Base-by-base conservation (phyloP, 768 basidiomycete species). In the Suillus spraguei region DNA sequence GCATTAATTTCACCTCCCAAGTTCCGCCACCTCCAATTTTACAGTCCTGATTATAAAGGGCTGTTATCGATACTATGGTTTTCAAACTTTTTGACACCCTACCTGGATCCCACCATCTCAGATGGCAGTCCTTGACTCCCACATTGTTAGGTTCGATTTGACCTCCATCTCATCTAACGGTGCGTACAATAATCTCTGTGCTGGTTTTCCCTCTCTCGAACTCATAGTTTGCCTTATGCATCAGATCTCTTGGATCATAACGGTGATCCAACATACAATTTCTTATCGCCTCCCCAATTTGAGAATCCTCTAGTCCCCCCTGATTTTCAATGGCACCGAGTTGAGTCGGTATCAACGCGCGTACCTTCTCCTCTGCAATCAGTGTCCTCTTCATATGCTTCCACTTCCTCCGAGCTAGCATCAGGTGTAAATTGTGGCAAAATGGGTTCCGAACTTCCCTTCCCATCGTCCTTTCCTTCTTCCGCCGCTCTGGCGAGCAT, bases 11-110 rank as follows among this genome's bases (percentile, higher is more conserved):
- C 33, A 35, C 55, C 54, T 22, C 44, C n/a, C 58, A 58, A 59
- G 55, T 67, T 53, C 60, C 65, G 65, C 63, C 62, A 63, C 52
- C 54, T 59, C 32, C 59, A 38, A 65, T 41, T 60, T 66, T 53
- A 32, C 60, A 28, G 60, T 46, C 62, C 36, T 7, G 49, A 47
- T 60, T 73, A 74, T 75, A 75, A 76, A 68, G 60, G 67, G 63
- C 55, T 46, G 39, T 64, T 41, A 62, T 66, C 49, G 63, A 22
- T 59, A 35, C 33, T 28, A 64, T 60, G 41, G 5, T 36, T 44
- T 35, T 49, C 33, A 35, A 44, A 42, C 6, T 5, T 53, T 32
- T 32, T 20, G 32, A 1, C 42, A 14, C 38, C 62, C 3, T 3
- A 60, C 35, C 55, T 17, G 44, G 59, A 4, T 32, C 53, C 60